Evolutionary conservation across 2,329 filamentous ascomycete genomes (phyloP), one percentile per base, ranked within the genome.

Genomic region (Arthrobotrys musiformis): DNA sequence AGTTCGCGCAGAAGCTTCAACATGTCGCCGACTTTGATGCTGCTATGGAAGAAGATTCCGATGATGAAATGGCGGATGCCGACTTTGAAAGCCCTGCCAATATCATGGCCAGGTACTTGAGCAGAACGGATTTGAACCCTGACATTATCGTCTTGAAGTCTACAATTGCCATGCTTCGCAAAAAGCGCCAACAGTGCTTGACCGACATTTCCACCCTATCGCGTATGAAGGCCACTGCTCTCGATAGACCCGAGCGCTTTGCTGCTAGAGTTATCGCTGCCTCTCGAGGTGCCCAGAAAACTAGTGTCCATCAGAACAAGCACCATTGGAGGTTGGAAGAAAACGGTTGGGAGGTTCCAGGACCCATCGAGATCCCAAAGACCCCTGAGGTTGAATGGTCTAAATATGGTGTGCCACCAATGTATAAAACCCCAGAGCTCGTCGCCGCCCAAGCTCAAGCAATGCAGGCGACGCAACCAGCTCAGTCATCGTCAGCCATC

Each of bases 281-380:
- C 24, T 77, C 73, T 70, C 73, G 67, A n/a, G 73, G 73, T 46
- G 73, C 73, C 33, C 73, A 77, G 66, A 77, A 77, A 44, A 77
- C 73, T 33, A 70, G 42, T 40, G 66, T 77, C 37, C 73, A 77
- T 50, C 73, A 77, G 30, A 68, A 68, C 17, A 77, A 77, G 33
- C 73, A 77, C 13, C 73, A 77, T 37, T 77, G 73, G 73, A 60
- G 66, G 24, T 52, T 77, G 60, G 73, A 77, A 33, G 66, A 77
- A 56, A 66, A 77, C 15, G 60, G 37, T 9, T 70, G 66, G 66
- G 73, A 77, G 13, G 28, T 66, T 26, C 73, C 73, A 2, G 66
- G 60, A 3, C 66, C 73, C 22, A 50, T 70, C 26, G 66, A 77
- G 28, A 66, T 70, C 35, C 73, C 73, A n/a, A 52, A 40, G 30